Base-by-base conservation (phyloP, 2,329 filamentous ascomycete genomes). In the Phyllosticta paracitricarpa region DNA sequence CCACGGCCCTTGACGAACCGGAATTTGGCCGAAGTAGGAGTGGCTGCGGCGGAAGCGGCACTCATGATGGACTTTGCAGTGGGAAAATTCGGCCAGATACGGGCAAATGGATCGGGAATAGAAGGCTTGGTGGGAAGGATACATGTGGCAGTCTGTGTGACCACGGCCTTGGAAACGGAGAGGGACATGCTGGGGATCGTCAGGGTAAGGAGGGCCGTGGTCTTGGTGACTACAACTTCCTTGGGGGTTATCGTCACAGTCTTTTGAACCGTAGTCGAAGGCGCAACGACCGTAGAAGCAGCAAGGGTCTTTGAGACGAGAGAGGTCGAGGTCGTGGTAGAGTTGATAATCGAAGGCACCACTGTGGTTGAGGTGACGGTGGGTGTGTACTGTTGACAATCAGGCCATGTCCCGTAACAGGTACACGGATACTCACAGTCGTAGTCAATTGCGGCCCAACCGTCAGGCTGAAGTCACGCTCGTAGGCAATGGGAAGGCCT, bases 381-480 rank as follows among this genome's bases (percentile, higher is more conserved):
- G 4, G 48, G 40, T 54, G 62, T 65, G 40, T 67, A 64, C n/a
- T 30, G 3, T 5, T 6, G 28, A 30, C 28, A 28, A 8, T 30
- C 28, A 30, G 28, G 28, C 3, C 28, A 30, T 30, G 28, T 30
- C 28, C 28, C 5, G 28, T 6, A 30, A 30, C 6, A 30, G 28
- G 9, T 7, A 30, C 5, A 6, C 5, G 5, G 9, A 8, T 30
- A 30, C 28, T 30, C 4, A 30, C 28, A 6, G 71, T 75, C 8
- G 57, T 63, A 1, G 73, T 75, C 9, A 63, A 57, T 58, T 73
- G 72, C 8, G 70, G 67, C 4, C 71, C 75, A 54, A 76, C 75
- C 22, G 64, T 68, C 2, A 77, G 66, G 10, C 58, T 65, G 63
- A 77, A 77, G 60, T 77, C 73, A 63, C 75, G 69, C 65, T 76